phyloP scores from a whole-genome alignment of 768 basidiomycete species.

The Tylopilus vinaceipallidus region DNA sequence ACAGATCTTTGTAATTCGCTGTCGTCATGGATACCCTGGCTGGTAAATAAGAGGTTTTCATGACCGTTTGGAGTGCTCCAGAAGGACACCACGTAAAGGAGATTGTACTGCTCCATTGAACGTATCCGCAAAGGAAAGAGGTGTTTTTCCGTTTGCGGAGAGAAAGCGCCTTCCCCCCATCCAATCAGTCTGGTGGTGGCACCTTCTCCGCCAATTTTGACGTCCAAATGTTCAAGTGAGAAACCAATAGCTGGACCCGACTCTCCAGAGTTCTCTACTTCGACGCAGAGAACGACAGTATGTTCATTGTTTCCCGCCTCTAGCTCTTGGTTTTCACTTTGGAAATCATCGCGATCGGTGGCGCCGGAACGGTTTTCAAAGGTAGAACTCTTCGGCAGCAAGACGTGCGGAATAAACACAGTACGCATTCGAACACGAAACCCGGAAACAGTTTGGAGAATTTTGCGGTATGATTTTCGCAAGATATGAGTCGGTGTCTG shows the following conservation, averaged over 20 bases:
- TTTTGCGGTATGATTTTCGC: constrained; percentile 83
- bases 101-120: constrained; percentile 78
- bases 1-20: constrained; percentile 71
- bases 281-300: constrained; percentile 87
- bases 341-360: constrained; percentile 34
- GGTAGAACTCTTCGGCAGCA: constrained; percentile 47
- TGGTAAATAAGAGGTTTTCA: constrained; percentile 35
- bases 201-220: constrained; percentile 72
- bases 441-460: constrained; percentile 74
- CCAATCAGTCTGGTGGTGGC: constrained; percentile 48
- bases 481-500: constrained; percentile 62
- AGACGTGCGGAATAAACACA: constrained; percentile 83
- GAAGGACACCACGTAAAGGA: constrained; percentile 88
- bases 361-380: constrained; percentile 32
- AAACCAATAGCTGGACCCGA: constrained; percentile 61
- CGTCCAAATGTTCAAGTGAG: constrained; percentile 70
- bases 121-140: constrained; percentile 75
- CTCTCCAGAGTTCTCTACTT: constrained; percentile 81
- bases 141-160: constrained; percentile 35
- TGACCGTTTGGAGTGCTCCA: constrained; percentile 60
- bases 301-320: constrained; percentile 78
- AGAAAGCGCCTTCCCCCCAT: constrained; percentile 43
- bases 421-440: constrained; percentile 94
- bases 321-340: constrained; percentile 45
- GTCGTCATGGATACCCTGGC: constrained; percentile 31